These are phyloP conservation scores for Aspergillus cejpii DNA, from an alignment of 2,329 filamentous ascomycete genomes.

Conservation along the genomic window DNA sequence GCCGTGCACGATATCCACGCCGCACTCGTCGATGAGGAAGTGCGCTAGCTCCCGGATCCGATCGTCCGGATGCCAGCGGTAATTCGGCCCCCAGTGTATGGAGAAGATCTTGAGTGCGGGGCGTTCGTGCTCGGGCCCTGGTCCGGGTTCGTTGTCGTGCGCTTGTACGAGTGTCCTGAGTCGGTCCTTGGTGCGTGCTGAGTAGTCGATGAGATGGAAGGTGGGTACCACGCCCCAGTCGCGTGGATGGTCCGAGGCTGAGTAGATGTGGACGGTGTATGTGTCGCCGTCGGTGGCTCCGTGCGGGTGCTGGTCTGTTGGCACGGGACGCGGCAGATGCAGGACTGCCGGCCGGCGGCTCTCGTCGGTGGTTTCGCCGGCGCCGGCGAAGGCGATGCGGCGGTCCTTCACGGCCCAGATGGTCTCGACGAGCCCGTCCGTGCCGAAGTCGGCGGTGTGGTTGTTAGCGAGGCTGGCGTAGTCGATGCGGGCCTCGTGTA, in stretches of 20 bases:
- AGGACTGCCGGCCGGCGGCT: slow-evolving; percentile 27
- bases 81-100: slow-evolving; percentile 41
- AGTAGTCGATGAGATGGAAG: slow-evolving; percentile 37
- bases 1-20: slow-evolving; percentile 38
- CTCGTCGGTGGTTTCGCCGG: slow-evolving; percentile 27
- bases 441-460: slow-evolving; percentile 35
- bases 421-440: slow-evolving; percentile 33
- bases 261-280: slow-evolving; percentile 29
- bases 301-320: neutral
- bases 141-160: slow-evolving; percentile 3
- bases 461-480: slow-evolving; percentile 38
- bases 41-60: slow-evolving; percentile 33
- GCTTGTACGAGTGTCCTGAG: slow-evolving; percentile 23
- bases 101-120: slow-evolving; percentile 35
- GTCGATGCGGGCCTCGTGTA: slow-evolving; percentile 28
- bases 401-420: slow-evolving; percentile 23
- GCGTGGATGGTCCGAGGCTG: slow-evolving; percentile 34
- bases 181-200: slow-evolving; percentile 13
- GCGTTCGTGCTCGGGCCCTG: neutral
- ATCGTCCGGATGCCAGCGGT: slow-evolving; percentile 30
- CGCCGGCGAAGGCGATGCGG: slow-evolving; percentile 28
- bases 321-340: slow-evolving; percentile 13
- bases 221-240: slow-evolving; percentile 29
- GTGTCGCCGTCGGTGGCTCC: neutral
- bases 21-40: slow-evolving; percentile 39